Percentiles rank a stretch among this genome's conserved stretches.
Conservation (phyloP, 2,329 filamentous ascomycete species). For the Corniculantispora saksenae region DNA sequence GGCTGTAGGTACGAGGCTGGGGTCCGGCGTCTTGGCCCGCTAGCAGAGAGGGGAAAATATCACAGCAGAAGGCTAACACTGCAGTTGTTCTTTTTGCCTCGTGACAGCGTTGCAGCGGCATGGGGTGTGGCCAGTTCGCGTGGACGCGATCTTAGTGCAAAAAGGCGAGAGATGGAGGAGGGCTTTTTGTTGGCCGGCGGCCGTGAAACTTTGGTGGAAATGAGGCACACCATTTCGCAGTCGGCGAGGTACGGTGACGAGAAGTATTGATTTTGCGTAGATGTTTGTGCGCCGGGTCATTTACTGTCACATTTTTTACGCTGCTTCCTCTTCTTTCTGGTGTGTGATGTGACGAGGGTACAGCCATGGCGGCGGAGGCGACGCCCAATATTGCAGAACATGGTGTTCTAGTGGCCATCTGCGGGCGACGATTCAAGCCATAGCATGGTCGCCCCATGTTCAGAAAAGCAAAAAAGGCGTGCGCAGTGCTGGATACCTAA, state of each 20-base stretch:
- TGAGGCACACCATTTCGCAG: not conserved
- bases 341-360: not conserved
- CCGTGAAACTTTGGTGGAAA: not conserved
- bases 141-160: not conserved
- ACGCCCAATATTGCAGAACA: not conserved
- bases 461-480: not conserved
- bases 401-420: not conserved
- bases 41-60: not conserved
- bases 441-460: not conserved
- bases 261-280: not conserved
- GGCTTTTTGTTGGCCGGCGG: not conserved
- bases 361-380: conserved; percentile 1
- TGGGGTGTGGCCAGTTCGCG: not conserved
- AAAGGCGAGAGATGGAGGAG: not conserved
- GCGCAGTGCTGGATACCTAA: not conserved
- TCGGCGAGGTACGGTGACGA: not conserved
- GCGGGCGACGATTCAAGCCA: not conserved
- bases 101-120: not conserved
- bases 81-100: not conserved
- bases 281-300: not conserved
- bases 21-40: not conserved
- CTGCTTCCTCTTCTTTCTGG: not conserved
- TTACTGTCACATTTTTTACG: not conserved
- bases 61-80: not conserved
- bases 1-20: not conserved